Evolutionary conservation across 306 rosid species (phyloP).

Genomic region (Gastrolobium bilobum): DNA sequence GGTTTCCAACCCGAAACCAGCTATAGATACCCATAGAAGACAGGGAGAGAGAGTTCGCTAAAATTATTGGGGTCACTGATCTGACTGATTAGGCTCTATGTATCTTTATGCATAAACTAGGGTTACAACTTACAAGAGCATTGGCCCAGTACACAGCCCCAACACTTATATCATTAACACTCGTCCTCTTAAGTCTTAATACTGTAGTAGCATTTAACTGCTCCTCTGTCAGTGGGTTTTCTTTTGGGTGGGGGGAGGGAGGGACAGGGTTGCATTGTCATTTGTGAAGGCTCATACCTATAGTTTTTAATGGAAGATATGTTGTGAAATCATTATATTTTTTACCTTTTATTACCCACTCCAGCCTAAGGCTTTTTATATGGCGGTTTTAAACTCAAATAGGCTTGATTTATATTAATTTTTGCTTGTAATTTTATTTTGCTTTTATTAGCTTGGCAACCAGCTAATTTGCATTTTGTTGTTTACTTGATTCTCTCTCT

Average conservation of each 20-base stretch:
- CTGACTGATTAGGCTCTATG: not conserved
- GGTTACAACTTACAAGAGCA: not conserved
- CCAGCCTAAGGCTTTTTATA: not conserved
- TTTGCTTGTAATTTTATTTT: conserved; percentile 14
- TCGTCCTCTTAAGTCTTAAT: not conserved
- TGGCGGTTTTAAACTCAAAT: not conserved
- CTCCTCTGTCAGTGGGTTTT: not conserved
- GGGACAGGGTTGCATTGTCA: not conserved
- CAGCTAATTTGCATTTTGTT: not conserved
- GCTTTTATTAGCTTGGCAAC: not conserved
- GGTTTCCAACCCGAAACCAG: not conserved
- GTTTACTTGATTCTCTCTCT: conserved; percentile 10
- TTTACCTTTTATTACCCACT: conserved; percentile 3
- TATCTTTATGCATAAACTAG: not conserved
- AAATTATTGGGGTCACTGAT: conserved; percentile 26
- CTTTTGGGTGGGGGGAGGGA: not conserved
- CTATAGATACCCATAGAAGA: not conserved
- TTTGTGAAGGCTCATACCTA: not conserved
- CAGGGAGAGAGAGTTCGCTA: not conserved
- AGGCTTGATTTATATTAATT: not conserved
- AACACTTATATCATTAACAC: not conserved
- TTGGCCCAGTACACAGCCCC: not conserved
- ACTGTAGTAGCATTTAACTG: not conserved
- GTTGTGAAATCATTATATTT: not conserved
- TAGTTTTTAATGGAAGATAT: not conserved